Evolutionary conservation across 1,284 basidiomycete genomes (phyloP).

Genomic region (Xerocomus nothofagi): DNA sequence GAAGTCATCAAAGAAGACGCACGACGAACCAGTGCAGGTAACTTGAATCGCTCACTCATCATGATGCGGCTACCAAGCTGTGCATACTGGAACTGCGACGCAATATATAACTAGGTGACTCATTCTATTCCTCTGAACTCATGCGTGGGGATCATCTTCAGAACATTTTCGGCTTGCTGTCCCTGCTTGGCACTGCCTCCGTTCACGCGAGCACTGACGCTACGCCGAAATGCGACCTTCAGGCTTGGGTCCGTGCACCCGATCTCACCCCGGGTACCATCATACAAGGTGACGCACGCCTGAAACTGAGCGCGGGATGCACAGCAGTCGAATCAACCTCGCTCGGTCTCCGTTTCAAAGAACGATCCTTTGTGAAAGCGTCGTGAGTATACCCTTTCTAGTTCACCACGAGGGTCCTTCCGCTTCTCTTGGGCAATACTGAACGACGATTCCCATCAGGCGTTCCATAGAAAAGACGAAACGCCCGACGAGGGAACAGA

Average conservation of each 20-base stretch:
- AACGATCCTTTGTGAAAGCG: conserved; percentile 11
- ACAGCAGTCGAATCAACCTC: not conserved
- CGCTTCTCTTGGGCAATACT: not conserved
- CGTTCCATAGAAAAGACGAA: not conserved
- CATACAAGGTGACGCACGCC: conserved; percentile 10
- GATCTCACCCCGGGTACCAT: conserved; percentile 10
- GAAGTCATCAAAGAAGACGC: no score
- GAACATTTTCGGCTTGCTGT: not conserved
- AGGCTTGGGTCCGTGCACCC: conserved; percentile 17
- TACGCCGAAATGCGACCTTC: not conserved
- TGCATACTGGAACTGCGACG: no score
- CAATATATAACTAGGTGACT: no score
- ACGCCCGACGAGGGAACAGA: not conserved
- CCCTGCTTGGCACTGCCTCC: not conserved
- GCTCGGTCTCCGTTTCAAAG: conserved; percentile 17
- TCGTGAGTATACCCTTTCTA: not conserved
- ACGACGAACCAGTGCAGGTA: no score
- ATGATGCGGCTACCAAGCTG: no score
- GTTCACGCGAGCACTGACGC: not conserved
- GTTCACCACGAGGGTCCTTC: not conserved
- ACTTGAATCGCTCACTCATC: no score
- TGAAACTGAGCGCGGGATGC: conserved; percentile 8
- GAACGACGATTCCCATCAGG: conserved; percentile 1
- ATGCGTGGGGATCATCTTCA: not conserved
- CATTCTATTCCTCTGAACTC: no score